Percentiles rank a stretch among this genome's conserved stretches.
Conservation (phyloP, 192 early-diverging fungal genomes). For the Cetraspora pellucida region DNA sequence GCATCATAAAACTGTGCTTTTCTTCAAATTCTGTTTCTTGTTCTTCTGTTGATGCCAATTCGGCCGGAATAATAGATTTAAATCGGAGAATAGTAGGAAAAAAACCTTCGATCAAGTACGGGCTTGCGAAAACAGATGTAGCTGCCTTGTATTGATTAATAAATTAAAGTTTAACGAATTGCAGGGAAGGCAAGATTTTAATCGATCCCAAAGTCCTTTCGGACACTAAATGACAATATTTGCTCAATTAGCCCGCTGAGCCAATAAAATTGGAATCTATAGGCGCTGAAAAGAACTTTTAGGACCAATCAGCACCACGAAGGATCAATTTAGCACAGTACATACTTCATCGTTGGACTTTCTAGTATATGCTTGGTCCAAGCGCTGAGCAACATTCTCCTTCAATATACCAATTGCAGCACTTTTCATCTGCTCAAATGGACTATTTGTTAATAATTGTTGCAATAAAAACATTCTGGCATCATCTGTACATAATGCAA, state of each 20-base stretch:
- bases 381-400: conserved; percentile 43
- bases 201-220: too few relatives aligned
- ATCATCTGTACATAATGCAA: conserved; percentile 45
- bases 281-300: too few relatives aligned
- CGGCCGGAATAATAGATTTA: neutral
- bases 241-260: too few relatives aligned
- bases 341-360: conserved; percentile 31
- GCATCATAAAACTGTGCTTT: conserved; percentile 49
- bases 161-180: neutral
- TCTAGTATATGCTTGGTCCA: conserved; percentile 26
- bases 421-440: conserved; percentile 51
- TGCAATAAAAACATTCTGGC: conserved; percentile 44
- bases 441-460: conserved; percentile 47
- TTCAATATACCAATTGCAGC: conserved; percentile 52
- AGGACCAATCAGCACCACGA: too few relatives aligned
- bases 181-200: too few relatives aligned
- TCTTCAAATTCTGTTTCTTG: conserved; percentile 43
- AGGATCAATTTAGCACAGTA: neutral
- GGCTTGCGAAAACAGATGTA: conserved; percentile 45
- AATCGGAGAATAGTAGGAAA: conserved; percentile 39
- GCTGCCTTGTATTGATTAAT: neutral
- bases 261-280: too few relatives aligned
- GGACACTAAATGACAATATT: too few relatives aligned
- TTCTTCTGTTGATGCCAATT: conserved; percentile 31
- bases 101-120: conserved; percentile 44